Base-by-base conservation (phyloP, 345 rosid genomes). In the Litchi chinensis region DNA sequence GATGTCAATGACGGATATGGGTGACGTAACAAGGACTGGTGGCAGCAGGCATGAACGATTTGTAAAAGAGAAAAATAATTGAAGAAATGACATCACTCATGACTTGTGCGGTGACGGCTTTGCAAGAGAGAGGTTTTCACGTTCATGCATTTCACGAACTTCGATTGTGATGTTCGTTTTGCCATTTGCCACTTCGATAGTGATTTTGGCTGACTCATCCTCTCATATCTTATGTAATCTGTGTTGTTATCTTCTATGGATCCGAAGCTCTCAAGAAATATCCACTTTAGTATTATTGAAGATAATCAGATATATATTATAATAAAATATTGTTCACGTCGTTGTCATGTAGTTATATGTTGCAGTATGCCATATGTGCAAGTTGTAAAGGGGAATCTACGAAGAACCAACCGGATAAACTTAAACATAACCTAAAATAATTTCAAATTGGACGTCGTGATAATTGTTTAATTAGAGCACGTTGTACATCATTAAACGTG, bases 91-190 rank as follows among this genome's bases (percentile, higher is more conserved):
- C 63, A 32, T 71, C 75, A 71, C n/a, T 24, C 8, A 10, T 46
- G 52, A 46, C 52, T 46, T 11, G 1, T 12, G 57, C 2, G 1
- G 24, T 7, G 63, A 71, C 5, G 65, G 10, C 21, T 24, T 48
- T 13, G n/a, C 8, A 10, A 8, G 37, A 32, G 37, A 4, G 0
- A 19, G 15, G 10, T 6, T 3, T 28, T 19, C 65, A 32, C 28
- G 28, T 72, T 72, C 76, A 73, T 59, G 76, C 66, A 73, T 73
- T 6, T 72, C n/a, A 5, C 10, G 11, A 60, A 6, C 26, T 60
- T 19, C 22, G 22, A 60, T 60, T 5, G 26, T 6, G 24, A 60
- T 10, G 12, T 46, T 46, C 52, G 3, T 7, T 0, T 60, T 5
- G 39, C 19, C 56, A 8, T 12, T 10, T 9, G 13, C 62, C 60